Evolutionary conservation across 768 basidiomycete species (phyloP).

Genomic region (Antrodiella citrinella): DNA sequence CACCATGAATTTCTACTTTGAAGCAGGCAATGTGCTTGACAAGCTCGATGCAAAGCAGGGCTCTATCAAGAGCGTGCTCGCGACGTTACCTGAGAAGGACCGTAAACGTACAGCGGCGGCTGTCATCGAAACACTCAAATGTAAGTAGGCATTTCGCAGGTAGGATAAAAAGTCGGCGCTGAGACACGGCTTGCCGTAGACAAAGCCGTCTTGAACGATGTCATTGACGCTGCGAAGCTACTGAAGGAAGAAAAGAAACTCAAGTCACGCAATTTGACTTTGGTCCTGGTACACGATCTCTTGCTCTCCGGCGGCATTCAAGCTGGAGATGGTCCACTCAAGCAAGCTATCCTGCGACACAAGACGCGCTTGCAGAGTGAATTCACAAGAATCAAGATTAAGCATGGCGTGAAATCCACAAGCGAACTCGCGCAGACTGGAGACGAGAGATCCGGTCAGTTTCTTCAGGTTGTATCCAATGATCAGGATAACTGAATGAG

Average conservation of each 20-base stretch:
- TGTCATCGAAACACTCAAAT: slow-evolving; percentile 93
- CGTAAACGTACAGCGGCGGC: slow-evolving; percentile 77
- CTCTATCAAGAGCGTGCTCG: slow-evolving; percentile 83
- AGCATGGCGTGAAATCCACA: slow-evolving; percentile 57
- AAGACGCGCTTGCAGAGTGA: slow-evolving; percentile 86
- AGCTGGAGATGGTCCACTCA: slow-evolving; percentile 83
- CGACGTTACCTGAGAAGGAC: slow-evolving; percentile 62
- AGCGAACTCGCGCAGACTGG: slow-evolving; percentile 52
- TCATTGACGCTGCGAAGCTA: slow-evolving; percentile 61
- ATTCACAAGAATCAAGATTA: slow-evolving; percentile 77
- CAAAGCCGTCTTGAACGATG: slow-evolving; percentile 62
- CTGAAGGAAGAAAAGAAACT: slow-evolving; percentile 68
- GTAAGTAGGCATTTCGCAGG: slow-evolving; percentile 49
- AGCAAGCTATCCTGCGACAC: slow-evolving; percentile 80
- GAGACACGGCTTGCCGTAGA: slow-evolving; percentile 53
- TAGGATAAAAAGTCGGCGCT: too few relatives aligned
- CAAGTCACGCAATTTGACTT: slow-evolving; percentile 64
- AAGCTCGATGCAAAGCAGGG: slow-evolving; percentile 83
- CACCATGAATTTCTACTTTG: slow-evolving; percentile 92
- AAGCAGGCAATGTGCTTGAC: slow-evolving; percentile 77
- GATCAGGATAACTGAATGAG: not conserved
- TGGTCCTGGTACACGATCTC: slow-evolving; percentile 88
- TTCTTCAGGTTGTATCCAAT: not conserved
- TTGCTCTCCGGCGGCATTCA: slow-evolving; percentile 81
- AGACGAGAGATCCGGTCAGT: slow-evolving; percentile 58